Conservation (phyloP, 169 alveolate species). For the Haemoproteus tartakovskyi region DNA sequence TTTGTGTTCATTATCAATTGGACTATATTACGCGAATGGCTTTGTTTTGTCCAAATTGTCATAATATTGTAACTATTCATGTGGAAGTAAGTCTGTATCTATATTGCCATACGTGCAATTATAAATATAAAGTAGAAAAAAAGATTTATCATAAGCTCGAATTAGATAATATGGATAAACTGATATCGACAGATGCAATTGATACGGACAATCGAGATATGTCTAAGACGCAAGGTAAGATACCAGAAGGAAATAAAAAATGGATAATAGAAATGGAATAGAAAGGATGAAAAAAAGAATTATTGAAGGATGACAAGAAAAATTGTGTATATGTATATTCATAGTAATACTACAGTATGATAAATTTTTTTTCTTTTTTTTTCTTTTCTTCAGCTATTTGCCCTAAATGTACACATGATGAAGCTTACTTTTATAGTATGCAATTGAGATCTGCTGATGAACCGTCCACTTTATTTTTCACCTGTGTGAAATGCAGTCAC, state of each 20-base stretch:
- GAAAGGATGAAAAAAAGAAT: too few species aligned
- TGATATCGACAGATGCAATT: slow-evolving; percentile 53
- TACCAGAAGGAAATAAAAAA: background rate
- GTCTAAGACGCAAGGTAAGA: slow-evolving; percentile 65
- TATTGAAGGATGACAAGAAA: too few species aligned
- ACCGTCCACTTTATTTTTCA: slow-evolving; percentile 78
- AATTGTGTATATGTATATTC: too few species aligned
- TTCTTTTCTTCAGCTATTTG: slow-evolving; percentile 71
- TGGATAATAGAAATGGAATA: background rate
- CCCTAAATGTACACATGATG: slow-evolving; percentile 78
- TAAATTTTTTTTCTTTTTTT: too few species aligned
- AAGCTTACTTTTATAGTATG: slow-evolving; percentile 79
- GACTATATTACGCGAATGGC: slow-evolving; percentile 67
- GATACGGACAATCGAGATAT: slow-evolving; percentile 51
- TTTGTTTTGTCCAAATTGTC: slow-evolving; percentile 71
- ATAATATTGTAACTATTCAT: slow-evolving; percentile 57
- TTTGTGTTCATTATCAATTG: background rate
- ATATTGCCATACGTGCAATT: slow-evolving; percentile 52
- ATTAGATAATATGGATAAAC: slow-evolving; percentile 15
- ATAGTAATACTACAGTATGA: too few species aligned
- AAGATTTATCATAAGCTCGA: slow-evolving; percentile 51
- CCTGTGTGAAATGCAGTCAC: slow-evolving; percentile 74
- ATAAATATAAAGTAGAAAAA: slow-evolving; percentile 36
- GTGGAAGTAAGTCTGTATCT: slow-evolving; percentile 46
- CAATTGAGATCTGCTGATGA: slow-evolving; percentile 84